These are phyloP conservation scores for Yamadazyma olivae DNA, from an alignment of 805 yeast genomes.

Conservation along the genomic window DNA sequence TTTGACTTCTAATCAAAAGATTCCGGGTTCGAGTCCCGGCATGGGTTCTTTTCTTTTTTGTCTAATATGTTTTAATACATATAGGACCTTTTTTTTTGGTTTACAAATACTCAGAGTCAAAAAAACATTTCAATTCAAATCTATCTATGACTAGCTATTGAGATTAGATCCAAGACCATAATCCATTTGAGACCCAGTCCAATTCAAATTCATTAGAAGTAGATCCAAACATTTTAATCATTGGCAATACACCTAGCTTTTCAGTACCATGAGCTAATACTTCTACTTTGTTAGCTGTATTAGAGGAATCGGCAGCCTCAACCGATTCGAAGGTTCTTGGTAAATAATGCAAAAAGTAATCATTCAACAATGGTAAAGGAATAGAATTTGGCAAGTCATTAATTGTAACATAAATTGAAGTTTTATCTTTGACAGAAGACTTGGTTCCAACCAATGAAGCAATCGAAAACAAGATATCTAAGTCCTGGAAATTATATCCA, in stretches of 20 bases:
- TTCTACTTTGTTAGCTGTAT: slow-evolving; percentile 17
- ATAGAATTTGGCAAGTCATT: slow-evolving; percentile 33
- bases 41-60: slow-evolving; percentile 27
- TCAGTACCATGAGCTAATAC: slow-evolving; percentile 19
- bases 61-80: not conserved
- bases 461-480: slow-evolving; percentile 28
- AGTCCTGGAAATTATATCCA: slow-evolving; percentile 40
- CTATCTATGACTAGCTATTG: too few relatives aligned
- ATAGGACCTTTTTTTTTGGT: not conserved
- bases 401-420: slow-evolving; percentile 20
- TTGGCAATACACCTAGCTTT: slow-evolving; percentile 25
- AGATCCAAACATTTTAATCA: slow-evolving; percentile 31
- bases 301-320: slow-evolving; percentile 6
- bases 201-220: slow-evolving; percentile 24
- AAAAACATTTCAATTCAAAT: not conserved
- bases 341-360: slow-evolving; percentile 32
- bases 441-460: slow-evolving; percentile 27
- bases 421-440: slow-evolving; percentile 10
- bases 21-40: slow-evolving; percentile 63
- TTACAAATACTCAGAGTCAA: not conserved
- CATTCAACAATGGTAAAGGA: slow-evolving; percentile 35
- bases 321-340: slow-evolving; percentile 17
- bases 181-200: slow-evolving; percentile 36
- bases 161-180: slow-evolving; percentile 28
- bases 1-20: slow-evolving; percentile 66